These are phyloP conservation scores for Penicillium brevicompactum DNA, from an alignment of 2,329 filamentous ascomycete genomes.

Conservation along the genomic window DNA sequence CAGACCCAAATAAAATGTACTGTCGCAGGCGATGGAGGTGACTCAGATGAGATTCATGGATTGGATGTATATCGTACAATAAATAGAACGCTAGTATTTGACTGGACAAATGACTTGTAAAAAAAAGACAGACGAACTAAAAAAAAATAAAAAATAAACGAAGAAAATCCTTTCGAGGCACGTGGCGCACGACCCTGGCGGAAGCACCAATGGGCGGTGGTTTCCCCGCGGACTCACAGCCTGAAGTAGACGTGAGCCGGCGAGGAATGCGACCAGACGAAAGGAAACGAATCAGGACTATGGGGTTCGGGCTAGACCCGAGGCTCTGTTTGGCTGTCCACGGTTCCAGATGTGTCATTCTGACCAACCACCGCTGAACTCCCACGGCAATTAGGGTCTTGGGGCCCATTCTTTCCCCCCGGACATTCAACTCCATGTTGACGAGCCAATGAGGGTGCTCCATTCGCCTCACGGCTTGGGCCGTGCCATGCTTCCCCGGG, in stretches of 20 bases:
- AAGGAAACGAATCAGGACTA: neutral
- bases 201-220: neutral
- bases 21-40: neutral
- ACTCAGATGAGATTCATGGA: neutral
- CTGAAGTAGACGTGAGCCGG: slow-evolving; percentile 6
- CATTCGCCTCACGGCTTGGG: neutral
- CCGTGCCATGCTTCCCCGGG: slow-evolving; percentile 7
- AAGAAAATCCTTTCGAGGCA: neutral
- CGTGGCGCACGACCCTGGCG: neutral
- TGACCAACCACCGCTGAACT: neutral
- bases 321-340: slow-evolving; percentile 7
- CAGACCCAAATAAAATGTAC: neutral
- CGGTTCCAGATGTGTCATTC: neutral
- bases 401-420: neutral
- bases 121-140: neutral
- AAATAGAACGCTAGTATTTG: neutral
- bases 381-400: neutral
- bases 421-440: neutral
- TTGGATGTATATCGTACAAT: neutral
- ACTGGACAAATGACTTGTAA: neutral
- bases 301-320: neutral
- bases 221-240: neutral
- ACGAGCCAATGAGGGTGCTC: neutral
- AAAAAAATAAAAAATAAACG: neutral
- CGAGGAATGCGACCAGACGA: neutral